Evolutionary conservation across 2,329 filamentous ascomycete genomes (phyloP).

Genomic region (Epichloe bromicola): DNA sequence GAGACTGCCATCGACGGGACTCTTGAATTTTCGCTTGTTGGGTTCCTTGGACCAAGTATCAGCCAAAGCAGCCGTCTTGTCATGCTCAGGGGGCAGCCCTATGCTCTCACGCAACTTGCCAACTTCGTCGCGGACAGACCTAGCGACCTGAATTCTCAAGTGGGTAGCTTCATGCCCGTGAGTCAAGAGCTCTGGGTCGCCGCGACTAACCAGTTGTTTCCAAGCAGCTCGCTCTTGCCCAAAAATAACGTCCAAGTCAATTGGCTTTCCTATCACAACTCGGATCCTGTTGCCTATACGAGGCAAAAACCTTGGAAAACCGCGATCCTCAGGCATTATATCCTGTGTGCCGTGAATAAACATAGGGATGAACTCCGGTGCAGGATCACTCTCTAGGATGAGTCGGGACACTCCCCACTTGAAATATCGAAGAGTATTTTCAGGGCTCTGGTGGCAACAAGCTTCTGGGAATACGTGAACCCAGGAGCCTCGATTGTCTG

Average conservation of each 20-base stretch:
- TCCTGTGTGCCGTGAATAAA: slow-evolving; percentile 85
- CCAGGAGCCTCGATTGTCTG: slow-evolving; percentile 63
- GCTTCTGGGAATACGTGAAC: slow-evolving; percentile 95
- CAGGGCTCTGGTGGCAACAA: slow-evolving; percentile 76
- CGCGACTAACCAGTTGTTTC: slow-evolving; percentile 46
- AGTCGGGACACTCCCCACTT: slow-evolving; percentile 92
- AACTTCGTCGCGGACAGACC: slow-evolving; percentile 65
- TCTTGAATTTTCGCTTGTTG: slow-evolving; percentile 34
- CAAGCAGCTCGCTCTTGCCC: slow-evolving; percentile 64
- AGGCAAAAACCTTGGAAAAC: slow-evolving; percentile 70
- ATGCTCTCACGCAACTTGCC: slow-evolving; percentile 59
- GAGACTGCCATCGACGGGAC: slow-evolving; percentile 39
- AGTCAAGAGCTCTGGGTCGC: slow-evolving; percentile 34
- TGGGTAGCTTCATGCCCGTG: slow-evolving; percentile 51
- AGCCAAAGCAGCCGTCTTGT: slow-evolving; percentile 61
- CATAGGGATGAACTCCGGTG: slow-evolving; percentile 82
- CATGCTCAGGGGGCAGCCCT: slow-evolving; percentile 64
- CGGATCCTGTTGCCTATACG: slow-evolving; percentile 56
- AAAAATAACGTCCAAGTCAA: slow-evolving; percentile 63
- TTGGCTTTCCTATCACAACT: slow-evolving; percentile 65
- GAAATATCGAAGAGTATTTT: slow-evolving; percentile 81
- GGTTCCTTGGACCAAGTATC: slow-evolving; percentile 62
- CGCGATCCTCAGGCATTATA: slow-evolving; percentile 75
- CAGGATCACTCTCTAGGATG: slow-evolving; percentile 78
- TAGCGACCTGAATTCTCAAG: slow-evolving; percentile 62